phyloP scores from a whole-genome alignment of 1,284 basidiomycete genomes.

The Anthracocystis walkeri region DNA sequence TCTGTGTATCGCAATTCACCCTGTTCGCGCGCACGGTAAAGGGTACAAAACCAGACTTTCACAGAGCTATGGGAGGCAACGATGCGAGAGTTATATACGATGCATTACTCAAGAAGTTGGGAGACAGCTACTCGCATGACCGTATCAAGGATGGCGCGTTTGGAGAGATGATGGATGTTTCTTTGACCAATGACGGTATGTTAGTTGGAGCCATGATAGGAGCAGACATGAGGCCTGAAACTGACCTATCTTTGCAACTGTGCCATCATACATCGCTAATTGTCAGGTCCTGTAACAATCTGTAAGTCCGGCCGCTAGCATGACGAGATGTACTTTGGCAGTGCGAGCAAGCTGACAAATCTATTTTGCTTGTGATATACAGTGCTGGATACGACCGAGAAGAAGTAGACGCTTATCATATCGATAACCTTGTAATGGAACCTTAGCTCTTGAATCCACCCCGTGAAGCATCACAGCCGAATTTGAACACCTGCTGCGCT shows the following conservation, averaged over 20 bases:
- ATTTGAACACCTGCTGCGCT: constrained; percentile 7
- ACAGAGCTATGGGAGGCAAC: constrained; percentile 59
- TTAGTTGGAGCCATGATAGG: background rate
- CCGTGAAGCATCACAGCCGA: constrained; percentile 3
- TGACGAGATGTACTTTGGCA: background rate
- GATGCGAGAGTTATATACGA: constrained; percentile 58
- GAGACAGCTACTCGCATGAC: constrained; percentile 43
- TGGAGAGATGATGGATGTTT: constrained; percentile 68
- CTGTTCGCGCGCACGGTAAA: constrained; percentile 63
- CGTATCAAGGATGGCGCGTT: constrained; percentile 64
- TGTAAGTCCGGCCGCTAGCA: constrained; percentile 26
- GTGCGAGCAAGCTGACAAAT: background rate
- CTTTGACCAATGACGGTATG: constrained; percentile 63
- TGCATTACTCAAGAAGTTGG: constrained; percentile 50
- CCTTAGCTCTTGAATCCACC: too few species aligned
- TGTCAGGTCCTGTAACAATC: constrained; percentile 51
- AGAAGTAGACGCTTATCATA: constrained; percentile 34
- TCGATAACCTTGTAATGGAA: background rate
- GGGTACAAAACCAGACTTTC: constrained; percentile 68
- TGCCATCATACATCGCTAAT: too few species aligned
- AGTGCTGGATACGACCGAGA: constrained; percentile 60
- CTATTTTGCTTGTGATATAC: background rate
- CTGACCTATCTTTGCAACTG: background rate
- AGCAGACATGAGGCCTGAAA: background rate
- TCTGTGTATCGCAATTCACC: constrained; percentile 68